Percentiles rank a stretch among this genome's conserved stretches.
Evolutionary conservation across 2,329 filamentous ascomycete species (phyloP).

Genomic region (Phialophora verrucosa): DNA sequence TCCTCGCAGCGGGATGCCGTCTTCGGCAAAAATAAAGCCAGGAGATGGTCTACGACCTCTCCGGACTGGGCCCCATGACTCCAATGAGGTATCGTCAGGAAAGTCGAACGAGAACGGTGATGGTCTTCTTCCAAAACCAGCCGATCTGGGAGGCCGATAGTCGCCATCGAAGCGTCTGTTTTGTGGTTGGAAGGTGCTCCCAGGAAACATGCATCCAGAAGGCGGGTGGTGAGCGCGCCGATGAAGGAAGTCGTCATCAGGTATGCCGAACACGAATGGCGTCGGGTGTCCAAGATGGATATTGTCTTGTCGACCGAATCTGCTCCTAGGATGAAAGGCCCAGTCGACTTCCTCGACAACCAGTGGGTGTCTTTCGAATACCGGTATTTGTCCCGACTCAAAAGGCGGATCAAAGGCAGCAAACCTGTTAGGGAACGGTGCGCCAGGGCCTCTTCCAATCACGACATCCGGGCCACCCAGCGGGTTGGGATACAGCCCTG

Average conservation of each 20-base stretch:
- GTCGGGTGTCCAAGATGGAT: background rate
- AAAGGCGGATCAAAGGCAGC: background rate
- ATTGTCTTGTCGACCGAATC: background rate
- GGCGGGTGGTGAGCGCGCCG: background rate
- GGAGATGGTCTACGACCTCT: background rate
- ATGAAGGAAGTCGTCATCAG: background rate
- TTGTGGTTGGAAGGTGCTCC: background rate
- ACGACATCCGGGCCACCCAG: background rate
- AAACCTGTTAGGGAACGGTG: background rate
- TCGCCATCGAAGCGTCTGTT: background rate
- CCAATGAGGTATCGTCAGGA: background rate
- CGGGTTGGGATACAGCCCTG: background rate
- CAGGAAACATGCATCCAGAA: background rate
- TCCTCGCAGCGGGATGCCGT: background rate
- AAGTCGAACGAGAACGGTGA: background rate
- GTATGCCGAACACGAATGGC: background rate
- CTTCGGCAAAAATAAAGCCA: slow-evolving; percentile 1
- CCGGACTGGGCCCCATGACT: slow-evolving; percentile 2
- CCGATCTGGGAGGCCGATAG: background rate
- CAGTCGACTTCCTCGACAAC: background rate
- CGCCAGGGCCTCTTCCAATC: background rate
- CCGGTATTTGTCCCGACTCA: background rate
- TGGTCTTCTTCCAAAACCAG: background rate
- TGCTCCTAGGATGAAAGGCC: background rate
- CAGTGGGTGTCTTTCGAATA: background rate